phyloP scores from a whole-genome alignment of 192 early-diverging fungal species.

The Linnemannia exigua region DNA sequence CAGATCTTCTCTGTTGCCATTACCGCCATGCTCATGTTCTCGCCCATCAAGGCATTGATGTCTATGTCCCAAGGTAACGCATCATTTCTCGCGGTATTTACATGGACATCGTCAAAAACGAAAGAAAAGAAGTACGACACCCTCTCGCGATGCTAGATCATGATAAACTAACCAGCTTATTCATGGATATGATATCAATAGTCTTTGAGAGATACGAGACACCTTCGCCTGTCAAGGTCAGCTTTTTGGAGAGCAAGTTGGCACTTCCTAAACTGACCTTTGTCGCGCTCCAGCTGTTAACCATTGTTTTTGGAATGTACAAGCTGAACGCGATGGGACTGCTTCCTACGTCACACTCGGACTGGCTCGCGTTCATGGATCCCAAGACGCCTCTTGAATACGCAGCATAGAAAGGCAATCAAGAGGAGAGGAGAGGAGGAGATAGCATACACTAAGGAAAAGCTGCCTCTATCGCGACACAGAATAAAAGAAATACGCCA shows the following conservation, averaged over 20 bases:
- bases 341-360: conserved; percentile 90
- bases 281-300: conserved; percentile 84
- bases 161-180: neutral
- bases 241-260: conserved; percentile 65
- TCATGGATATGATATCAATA: conserved; percentile 28
- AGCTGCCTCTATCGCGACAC: neutral
- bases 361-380: conserved; percentile 96
- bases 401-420: conserved; percentile 21
- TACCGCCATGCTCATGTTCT: conserved; percentile 95
- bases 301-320: conserved; percentile 90
- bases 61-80: conserved; percentile 73
- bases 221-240: conserved; percentile 60
- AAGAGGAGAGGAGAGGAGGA: neutral
- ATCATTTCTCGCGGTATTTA: neutral
- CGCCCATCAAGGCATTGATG: conserved; percentile 84
- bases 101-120: neutral
- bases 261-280: conserved; percentile 87
- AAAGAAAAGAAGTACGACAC: neutral
- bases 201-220: conserved; percentile 86
- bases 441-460: too few species aligned
- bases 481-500: neutral
- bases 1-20: conserved; percentile 98
- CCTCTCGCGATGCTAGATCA: neutral
- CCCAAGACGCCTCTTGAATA: conserved; percentile 67
- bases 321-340: conserved; percentile 95